Evolutionary conservation across 1,139 yeast species (phyloP), one percentile per base, ranked within the genome.

Genomic region (Casaregolazyma lundiana): DNA sequence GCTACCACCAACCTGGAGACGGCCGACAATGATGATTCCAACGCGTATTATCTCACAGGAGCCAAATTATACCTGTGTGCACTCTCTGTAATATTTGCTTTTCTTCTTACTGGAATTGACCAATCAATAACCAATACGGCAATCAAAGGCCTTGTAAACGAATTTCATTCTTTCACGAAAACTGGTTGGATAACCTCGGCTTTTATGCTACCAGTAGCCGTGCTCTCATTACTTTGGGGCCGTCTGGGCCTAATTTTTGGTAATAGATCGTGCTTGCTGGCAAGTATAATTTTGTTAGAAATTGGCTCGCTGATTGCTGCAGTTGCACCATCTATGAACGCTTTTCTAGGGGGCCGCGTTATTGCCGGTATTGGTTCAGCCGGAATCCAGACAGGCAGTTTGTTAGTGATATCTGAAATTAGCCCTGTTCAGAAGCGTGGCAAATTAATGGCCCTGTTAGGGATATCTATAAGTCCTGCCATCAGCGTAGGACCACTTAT

Each of bases 281-380:
- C 42, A 4, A 55, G 63, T 2, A 46, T 59, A 7, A 40, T 45
- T 2, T 26, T 61, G 15, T 58, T 61, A 36, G 38, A 52, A 3
- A 37, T 58, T 2, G 65, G 65, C 2, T 80, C 87, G 1, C 68
- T 82, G 44, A 65, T 82, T 5, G 69, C 79, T 24, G 90, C 80
- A 0, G 62, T 80, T 2, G 69, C 89, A 0, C 67, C 60, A n/a
- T 70, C 70, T 35, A 80, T 82, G 78, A 68, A 71, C 50, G 72
- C 75, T 68, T 63, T 84, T 46, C 79, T 84, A 49, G 84, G 80
- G 1, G 89, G 88, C 0, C 71, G 90, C 56, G 79, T 81, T 5
- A 67, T 84, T 29, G 81, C 81, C 46, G 92, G 92, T 45, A 58
- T 79, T 40, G 92, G 90, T 11, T 89, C 84, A 6, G 85, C 87